These are phyloP conservation scores for Exophiala phaeomuriformis DNA, from an alignment of 2,329 filamentous ascomycete species.

Conservation along the genomic window DNA sequence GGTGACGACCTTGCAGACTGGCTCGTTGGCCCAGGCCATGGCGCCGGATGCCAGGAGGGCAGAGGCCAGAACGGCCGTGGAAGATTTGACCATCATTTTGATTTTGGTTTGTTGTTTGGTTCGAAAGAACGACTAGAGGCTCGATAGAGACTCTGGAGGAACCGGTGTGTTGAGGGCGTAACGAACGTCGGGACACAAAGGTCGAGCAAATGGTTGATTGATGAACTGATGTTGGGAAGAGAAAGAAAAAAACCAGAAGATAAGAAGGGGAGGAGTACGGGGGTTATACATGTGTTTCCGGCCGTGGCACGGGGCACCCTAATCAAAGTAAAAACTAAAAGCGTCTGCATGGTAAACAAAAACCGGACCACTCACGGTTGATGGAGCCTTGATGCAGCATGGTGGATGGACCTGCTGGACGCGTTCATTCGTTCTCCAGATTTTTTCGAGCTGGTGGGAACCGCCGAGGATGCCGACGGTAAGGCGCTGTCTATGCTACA, in stretches of 20 bases:
- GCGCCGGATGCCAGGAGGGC: constrained; percentile 12
- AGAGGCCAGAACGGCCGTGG: constrained; percentile 10
- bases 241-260: constrained; percentile 4
- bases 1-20: constrained; percentile 16
- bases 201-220: constrained; percentile 1
- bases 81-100: constrained; percentile 9
- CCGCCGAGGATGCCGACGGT: background rate
- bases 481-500: background rate
- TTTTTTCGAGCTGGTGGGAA: background rate
- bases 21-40: constrained; percentile 1
- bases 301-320: background rate
- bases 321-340: background rate
- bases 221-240: background rate
- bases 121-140: constrained; percentile 19
- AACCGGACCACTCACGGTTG: background rate
- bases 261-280: background rate
- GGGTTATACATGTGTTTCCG: background rate
- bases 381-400: background rate
- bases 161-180: constrained; percentile 6
- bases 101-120: constrained; percentile 3
- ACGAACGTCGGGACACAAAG: constrained; percentile 20
- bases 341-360: background rate
- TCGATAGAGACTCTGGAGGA: constrained; percentile 17
- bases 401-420: background rate
- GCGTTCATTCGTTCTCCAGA: constrained; percentile 1